Evolutionary conservation across 2,329 filamentous ascomycete genomes (phyloP).

Genomic region (Falciphora oryzae): DNA sequence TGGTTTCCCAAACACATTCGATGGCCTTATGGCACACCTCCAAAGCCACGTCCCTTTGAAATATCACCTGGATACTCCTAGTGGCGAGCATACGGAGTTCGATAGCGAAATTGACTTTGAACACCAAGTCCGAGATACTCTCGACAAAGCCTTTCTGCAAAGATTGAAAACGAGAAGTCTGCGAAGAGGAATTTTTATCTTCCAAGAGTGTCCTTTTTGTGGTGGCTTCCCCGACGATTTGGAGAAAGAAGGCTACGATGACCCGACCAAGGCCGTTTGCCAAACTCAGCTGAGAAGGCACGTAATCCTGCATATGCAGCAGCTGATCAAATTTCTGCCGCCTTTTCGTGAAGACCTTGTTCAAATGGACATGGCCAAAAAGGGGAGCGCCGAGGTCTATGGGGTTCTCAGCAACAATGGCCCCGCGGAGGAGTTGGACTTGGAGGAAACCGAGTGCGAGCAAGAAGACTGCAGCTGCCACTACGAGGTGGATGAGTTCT

Average conservation of each 20-base stretch:
- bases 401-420: too few species aligned
- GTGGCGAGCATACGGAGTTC: neutral
- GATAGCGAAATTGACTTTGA: neutral
- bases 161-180: neutral
- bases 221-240: neutral
- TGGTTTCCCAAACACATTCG: neutral
- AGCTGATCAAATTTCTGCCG: too few species aligned
- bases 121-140: neutral
- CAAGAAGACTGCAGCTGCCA: too few species aligned
- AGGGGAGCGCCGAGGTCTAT: too few species aligned
- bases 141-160: neutral
- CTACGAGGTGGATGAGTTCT: too few species aligned
- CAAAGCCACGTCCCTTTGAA: neutral
- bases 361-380: too few species aligned
- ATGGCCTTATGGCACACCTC: neutral
- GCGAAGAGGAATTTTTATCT: neutral
- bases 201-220: neutral
- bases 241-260: neutral
- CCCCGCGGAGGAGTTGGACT: too few species aligned
- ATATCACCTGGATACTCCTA: neutral
- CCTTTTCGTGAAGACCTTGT: too few species aligned
- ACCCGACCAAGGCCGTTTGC: too few species aligned
- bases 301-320: too few species aligned
- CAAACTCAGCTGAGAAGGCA: too few species aligned
- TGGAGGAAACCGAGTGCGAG: too few species aligned